Conservation (phyloP, 352 stramenopile genomes). For the Pythium aristosporum region DNA sequence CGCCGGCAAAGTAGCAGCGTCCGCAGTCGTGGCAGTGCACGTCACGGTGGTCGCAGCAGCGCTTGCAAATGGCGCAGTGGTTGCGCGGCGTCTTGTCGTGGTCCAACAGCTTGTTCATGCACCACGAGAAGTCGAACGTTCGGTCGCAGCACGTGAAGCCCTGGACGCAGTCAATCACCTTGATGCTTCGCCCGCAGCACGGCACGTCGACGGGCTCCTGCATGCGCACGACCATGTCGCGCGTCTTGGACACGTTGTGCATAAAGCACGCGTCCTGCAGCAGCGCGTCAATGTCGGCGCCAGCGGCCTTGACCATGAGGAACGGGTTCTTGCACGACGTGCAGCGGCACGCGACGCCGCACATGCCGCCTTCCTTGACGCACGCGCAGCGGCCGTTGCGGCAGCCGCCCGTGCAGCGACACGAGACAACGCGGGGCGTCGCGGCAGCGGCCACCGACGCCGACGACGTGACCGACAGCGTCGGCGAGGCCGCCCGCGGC, state of each 20-base stretch:
- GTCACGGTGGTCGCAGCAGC: conserved; percentile 85
- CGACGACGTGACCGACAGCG: conserved; percentile 4
- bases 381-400: conserved; percentile 80
- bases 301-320: conserved; percentile 74
- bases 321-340: conserved; percentile 89
- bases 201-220: conserved; percentile 66
- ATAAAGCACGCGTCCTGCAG: conserved; percentile 83
- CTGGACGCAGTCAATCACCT: conserved; percentile 76
- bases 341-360: conserved; percentile 67
- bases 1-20: conserved; percentile 83
- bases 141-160: conserved; percentile 64
- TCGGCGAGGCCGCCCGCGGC: neutral
- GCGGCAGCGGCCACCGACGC: conserved; percentile 10
- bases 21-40: conserved; percentile 82
- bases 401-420: conserved; percentile 76
- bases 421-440: conserved; percentile 60
- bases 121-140: conserved; percentile 81
- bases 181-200: conserved; percentile 45
- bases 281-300: conserved; percentile 72
- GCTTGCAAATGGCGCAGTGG: conserved; percentile 85
- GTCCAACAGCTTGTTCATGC: conserved; percentile 77
- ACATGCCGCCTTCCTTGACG: conserved; percentile 83
- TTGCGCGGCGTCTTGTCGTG: conserved; percentile 73
- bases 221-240: conserved; percentile 77
- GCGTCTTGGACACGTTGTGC: conserved; percentile 85